Evolutionary conservation across 2,329 filamentous ascomycete genomes (phyloP), one percentile per base, ranked within the genome.

Genomic region (Talaromyces sp.): DNA sequence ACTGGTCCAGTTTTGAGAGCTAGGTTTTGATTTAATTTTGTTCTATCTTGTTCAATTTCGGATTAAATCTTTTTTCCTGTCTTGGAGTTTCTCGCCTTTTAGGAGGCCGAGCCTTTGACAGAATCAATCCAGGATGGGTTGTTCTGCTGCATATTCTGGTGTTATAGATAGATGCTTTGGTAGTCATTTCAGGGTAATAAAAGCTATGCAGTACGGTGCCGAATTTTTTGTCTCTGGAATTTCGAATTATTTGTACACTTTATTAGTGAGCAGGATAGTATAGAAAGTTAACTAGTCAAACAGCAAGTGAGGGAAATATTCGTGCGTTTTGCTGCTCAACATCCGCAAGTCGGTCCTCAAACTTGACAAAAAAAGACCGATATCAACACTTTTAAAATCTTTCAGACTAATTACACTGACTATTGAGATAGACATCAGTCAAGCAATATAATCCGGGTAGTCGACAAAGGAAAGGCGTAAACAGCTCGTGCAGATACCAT

Each of bases 1-100:
- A 57, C 54, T 39, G 54, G 54, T 35, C 54, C 27, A n/a, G 54
- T 57, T 57, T n/a, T 57, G 33, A 57, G 54, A 39, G 54, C 54
- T 57, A 39, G 11, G 22, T 57, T 57, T 39, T 57, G 54, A 57
- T 57, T 33, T 57, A 31, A 57, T 37, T 41, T 57, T 17, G 33
- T 39, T 37, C 19, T 39, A 35, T 57, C 54, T 35, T 57, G 54
- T 39, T 57, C 33, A 10, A 57, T 57, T 57, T 39, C 33, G 13
- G 31, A 57, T 17, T 10, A 17, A 19, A 15, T 25, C 35, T 57
- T 57, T 22, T 19, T 22, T 35, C 6, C 37, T 57, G 19, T 57
- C 31, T 33, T 22, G 33, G 33, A 33, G 6, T n/a, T 57, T 57
- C 27, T 25, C 17, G 10, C 39, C 54, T 22, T 8, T 39, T 47